Conservation (phyloP, 2,329 filamentous ascomycete genomes). For the Aureobasidium lini region DNA sequence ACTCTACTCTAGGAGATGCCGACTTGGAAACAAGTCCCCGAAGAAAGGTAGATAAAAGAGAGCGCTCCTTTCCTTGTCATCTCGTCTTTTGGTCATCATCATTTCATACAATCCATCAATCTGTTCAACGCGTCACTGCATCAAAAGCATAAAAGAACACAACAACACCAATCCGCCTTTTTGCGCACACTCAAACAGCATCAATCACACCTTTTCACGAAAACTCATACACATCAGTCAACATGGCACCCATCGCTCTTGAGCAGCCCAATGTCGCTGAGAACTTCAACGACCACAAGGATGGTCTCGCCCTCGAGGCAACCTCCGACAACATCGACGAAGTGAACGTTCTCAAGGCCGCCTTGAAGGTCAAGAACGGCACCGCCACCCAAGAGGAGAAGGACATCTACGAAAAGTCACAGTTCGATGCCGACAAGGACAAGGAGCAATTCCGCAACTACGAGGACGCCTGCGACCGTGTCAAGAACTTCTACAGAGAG, state of each 20-base stretch:
- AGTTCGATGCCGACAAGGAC: constrained; percentile 69
- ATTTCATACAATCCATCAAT: not conserved
- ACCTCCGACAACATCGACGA: constrained; percentile 53
- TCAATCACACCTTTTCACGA: not conserved
- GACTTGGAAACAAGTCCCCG: constrained; percentile 11
- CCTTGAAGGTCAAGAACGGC: constrained; percentile 43
- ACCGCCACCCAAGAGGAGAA: constrained; percentile 38
- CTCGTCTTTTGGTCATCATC: not conserved
- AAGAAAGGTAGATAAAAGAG: constrained; percentile 3
- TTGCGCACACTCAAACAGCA: not conserved
- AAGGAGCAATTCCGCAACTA: constrained; percentile 78
- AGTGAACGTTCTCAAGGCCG: constrained; percentile 53
- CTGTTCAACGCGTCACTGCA: not conserved
- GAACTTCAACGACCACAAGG: constrained; percentile 42
- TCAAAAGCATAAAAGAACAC: not conserved
- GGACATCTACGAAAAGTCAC: constrained; percentile 50
- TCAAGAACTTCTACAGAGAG: constrained; percentile 78
- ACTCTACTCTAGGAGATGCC: not conserved
- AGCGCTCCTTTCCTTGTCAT: not conserved
- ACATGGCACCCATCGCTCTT: constrained; percentile 40
- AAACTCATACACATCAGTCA: constrained; percentile 15
- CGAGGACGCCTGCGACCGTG: constrained; percentile 71
- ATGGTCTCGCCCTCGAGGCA: constrained; percentile 51
- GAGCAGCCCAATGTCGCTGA: constrained; percentile 37
- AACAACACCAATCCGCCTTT: not conserved